Base-by-base conservation (phyloP, 1,284 basidiomycete species). In the Lentinula novae-zelandiae region DNA sequence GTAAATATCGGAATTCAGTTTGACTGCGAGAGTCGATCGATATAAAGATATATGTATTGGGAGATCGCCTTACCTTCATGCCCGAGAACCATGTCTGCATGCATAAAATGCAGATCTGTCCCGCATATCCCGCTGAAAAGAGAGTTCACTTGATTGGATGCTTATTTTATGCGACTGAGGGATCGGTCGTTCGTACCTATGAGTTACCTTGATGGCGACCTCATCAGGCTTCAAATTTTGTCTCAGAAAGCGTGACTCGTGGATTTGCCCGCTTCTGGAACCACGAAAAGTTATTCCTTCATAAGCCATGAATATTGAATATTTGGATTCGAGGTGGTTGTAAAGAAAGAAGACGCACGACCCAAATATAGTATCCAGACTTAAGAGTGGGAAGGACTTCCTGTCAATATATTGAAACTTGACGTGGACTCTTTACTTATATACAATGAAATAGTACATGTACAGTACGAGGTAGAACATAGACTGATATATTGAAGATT, bases 31-130 rank as follows among this genome's bases (percentile, higher is more conserved):
- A 13, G 31, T 33, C 17, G 12, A 50, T 31, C 31, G 44, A 27
- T 39, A 10, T 17, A 12, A 13, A 51, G n/a, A 27, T 20, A 17
- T 39, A 39, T 33, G 13, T 13, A 27, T 22, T 20, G 15, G 7
- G 5, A 15, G 42, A 33, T 33, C 13, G 15, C 40, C 38, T 48
- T 72, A 64, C 86, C 85, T 71, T 87, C 85, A 71, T 88, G 86
- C 27, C 78, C 77, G 40, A 69, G 64, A 20, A 62, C 74, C 62
- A 76, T 75, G 51, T 71, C 70, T 31, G 56, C 44, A 12, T 42
- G 10, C 61, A 66, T 69, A 65, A 66, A 71, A 54, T 75, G 76
- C 33, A 81, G 72, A 67, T 86, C 84, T 5, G 80, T 81, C 60
- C 78, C 80, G 59, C 82, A 84, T 17, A 61, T 49, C 9, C 44